These are phyloP conservation scores for Populus hybrid DNA, from an alignment of 441 rosid genomes.

Conservation along the genomic window DNA sequence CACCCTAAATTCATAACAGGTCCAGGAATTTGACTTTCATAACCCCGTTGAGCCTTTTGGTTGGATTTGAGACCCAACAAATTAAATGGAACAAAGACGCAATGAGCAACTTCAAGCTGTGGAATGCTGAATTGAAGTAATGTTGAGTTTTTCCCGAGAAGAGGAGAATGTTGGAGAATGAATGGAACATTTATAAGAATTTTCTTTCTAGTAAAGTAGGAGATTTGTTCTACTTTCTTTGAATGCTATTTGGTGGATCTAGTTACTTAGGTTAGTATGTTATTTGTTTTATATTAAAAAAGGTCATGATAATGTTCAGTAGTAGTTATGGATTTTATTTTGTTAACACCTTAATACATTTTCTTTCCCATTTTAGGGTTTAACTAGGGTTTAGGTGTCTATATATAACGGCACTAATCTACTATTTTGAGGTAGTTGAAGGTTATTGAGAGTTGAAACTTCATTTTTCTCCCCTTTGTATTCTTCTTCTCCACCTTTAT, in stretches of 20 bases:
- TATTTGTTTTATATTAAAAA: no score
- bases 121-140: background rate
- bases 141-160: background rate
- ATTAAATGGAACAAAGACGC: background rate
- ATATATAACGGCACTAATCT: background rate
- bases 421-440: background rate
- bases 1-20: background rate
- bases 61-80: background rate
- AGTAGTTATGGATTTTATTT: background rate
- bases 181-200: background rate
- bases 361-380: background rate
- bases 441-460: background rate
- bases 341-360: background rate
- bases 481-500: background rate
- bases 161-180: background rate
- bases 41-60: background rate
- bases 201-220: background rate
- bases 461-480: background rate
- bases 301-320: background rate
- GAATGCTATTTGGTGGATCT: background rate
- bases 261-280: background rate
- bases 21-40: background rate
- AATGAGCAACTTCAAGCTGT: background rate
- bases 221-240: background rate
- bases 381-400: background rate